Evolutionary conservation across 2,329 filamentous ascomycete species (phyloP).

Genomic region (Ilyonectria sp.): DNA sequence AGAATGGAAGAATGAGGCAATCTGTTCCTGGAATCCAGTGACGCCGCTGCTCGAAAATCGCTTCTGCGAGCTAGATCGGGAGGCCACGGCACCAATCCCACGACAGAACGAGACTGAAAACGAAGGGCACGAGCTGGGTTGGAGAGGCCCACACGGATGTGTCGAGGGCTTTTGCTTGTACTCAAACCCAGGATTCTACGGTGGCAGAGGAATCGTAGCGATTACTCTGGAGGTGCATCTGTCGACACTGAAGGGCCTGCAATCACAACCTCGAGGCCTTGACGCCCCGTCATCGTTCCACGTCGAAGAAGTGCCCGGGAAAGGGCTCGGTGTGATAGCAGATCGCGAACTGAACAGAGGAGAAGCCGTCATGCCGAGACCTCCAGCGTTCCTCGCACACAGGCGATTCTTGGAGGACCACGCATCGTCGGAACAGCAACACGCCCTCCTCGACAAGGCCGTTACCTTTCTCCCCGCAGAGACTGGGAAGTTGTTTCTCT

Average conservation of each 20-base stretch:
- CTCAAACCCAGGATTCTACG: conserved; percentile 13
- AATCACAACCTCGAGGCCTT: background rate
- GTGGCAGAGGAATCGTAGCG: conserved; percentile 14
- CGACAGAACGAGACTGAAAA: background rate
- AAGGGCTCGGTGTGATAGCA: conserved; percentile 20
- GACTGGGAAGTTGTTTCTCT: conserved; percentile 7
- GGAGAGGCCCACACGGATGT: conserved; percentile 13
- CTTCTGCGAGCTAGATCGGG: background rate
- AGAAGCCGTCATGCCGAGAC: conserved; percentile 8
- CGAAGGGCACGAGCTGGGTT: background rate
- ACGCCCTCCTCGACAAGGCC: conserved; percentile 7
- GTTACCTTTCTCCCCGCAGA: background rate
- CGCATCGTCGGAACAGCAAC: background rate
- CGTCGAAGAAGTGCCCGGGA: conserved; percentile 12
- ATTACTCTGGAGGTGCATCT: conserved; percentile 3
- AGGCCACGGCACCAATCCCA: background rate
- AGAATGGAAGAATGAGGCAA: background rate
- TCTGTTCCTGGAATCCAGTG: conserved; percentile 3
- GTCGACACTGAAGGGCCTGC: background rate
- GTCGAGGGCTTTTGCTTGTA: conserved; percentile 9
- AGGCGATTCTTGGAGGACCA: background rate
- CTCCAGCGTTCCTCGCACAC: conserved; percentile 12
- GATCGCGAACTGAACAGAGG: conserved; percentile 5
- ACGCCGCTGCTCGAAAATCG: background rate
- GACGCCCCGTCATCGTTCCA: background rate